These are phyloP conservation scores for Cylindrodendrum hubeiense DNA, from an alignment of 2,329 filamentous ascomycete species.

Conservation along the genomic window DNA sequence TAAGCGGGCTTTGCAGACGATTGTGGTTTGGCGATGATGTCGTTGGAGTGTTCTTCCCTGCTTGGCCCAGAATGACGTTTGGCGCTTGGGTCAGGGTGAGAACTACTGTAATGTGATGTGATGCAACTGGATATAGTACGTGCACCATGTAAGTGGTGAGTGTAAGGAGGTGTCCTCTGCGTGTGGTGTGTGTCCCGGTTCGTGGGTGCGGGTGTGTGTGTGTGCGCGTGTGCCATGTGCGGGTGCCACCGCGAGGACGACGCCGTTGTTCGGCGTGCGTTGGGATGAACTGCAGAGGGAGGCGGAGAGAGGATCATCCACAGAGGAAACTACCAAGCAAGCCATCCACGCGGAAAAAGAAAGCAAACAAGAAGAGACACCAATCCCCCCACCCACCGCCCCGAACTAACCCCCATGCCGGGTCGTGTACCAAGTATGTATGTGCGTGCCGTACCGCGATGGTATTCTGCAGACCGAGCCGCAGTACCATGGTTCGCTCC, in stretches of 20 bases:
- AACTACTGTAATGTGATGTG: constrained; percentile 8
- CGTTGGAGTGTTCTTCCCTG: not conserved
- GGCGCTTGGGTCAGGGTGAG: constrained; percentile 14
- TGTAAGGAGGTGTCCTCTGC: not conserved
- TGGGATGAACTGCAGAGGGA: not conserved
- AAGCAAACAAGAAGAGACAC: not conserved
- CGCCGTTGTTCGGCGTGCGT: not conserved
- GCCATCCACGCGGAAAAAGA: not conserved
- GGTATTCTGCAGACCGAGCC: not conserved
- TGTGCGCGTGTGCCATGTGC: not conserved
- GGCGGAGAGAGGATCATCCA: not conserved
- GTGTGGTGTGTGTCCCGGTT: not conserved
- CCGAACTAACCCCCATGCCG: too few species aligned
- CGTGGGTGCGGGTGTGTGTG: not conserved
- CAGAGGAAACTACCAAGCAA: not conserved
- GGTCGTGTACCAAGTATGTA: not conserved
- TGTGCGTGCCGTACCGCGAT: not conserved
- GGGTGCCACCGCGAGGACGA: not conserved
- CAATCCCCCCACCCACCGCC: too few species aligned
- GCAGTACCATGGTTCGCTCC: not conserved
- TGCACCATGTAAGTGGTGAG: not conserved
- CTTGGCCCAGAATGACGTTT: constrained; percentile 18
- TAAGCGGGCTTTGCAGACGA: not conserved
- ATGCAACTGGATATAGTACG: not conserved
- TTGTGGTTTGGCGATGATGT: not conserved